Base-by-base conservation (phyloP, 2,329 filamentous ascomycete species). In the Arthrobotrys sinensis region DNA sequence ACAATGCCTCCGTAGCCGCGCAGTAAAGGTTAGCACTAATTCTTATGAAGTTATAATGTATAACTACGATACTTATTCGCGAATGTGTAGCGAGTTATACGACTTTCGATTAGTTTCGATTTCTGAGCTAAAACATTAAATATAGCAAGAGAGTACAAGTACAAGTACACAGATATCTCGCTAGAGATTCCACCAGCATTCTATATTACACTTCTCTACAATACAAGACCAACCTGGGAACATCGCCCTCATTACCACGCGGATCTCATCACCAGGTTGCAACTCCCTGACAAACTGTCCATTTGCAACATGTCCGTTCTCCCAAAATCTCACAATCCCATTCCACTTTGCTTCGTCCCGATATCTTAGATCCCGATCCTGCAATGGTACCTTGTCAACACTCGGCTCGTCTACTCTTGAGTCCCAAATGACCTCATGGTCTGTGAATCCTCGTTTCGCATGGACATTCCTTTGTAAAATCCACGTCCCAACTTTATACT, bases 241-340 rank as follows among this genome's bases (percentile, higher is more conserved):
- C 34, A 78, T 57, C 34, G 76, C 36, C 57, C 71, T 78, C 68
- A 72, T 80, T 55, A 78, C 52, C 75, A 73, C 69, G 45, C 45
- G 55, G 8, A 71, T 67, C 46, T 62, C 73, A 46, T 45, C 76
- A 3, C 53, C 67, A 16, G 70, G 52, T n/a, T 28, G 50, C 28
- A 79, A n/a, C 32, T 52, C 70, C 10, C 55, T 65, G 28, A 55
- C 53, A 36, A 76, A 75, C 12, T 24, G 38, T 1, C 68, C 76
- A 57, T 79, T 79, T 7, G 40, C 48, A n/a, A 60, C 40, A 19
- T 50, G 36, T 1, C 69, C 69, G 45, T 50, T 50, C 21, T 46
- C 40, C 32, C 62, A 48, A 45, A 46, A 72, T 36, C 48, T 64
- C 28, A 60, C 68, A 14, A 45, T 57, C 19, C 46, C 48, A 45